A percentile compares a stretch with the other conserved stretches of the same genome.
Evolutionary conservation across 2,329 filamentous ascomycete genomes (phyloP).

Genomic region (Pseudogymnoascus sp.): DNA sequence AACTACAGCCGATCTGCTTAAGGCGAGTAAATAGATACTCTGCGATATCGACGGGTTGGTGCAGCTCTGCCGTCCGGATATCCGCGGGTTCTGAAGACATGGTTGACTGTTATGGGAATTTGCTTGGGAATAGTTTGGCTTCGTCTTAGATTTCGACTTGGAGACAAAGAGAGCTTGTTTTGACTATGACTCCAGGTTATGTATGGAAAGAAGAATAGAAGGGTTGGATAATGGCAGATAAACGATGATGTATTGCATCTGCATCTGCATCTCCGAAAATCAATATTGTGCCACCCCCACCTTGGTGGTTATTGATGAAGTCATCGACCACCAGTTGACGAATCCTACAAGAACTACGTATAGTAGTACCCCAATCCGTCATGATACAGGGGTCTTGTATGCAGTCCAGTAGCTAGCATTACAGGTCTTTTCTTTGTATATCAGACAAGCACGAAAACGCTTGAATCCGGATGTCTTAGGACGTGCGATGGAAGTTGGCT

Average conservation of each 20-base stretch:
- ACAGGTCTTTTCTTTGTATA: neutral
- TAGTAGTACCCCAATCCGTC: neutral
- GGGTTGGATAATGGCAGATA: neutral
- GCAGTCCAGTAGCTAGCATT: neutral
- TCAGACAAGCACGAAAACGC: neutral
- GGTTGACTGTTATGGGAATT: neutral
- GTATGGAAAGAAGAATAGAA: neutral
- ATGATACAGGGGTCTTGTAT: neutral
- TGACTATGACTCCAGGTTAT: neutral
- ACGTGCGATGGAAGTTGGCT: neutral
- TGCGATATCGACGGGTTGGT: slow-evolving; percentile 48
- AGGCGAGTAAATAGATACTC: slow-evolving; percentile 63
- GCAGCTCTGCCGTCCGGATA: slow-evolving; percentile 35
- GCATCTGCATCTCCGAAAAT: neutral
- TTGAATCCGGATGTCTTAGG: neutral
- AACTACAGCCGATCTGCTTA: slow-evolving; percentile 55
- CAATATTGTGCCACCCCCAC: neutral
- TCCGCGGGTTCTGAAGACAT: slow-evolving; percentile 30
- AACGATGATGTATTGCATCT: neutral
- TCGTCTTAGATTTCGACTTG: neutral
- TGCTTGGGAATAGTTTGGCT: neutral
- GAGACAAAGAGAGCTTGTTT: slow-evolving; percentile 2
- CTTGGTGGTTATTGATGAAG: slow-evolving; percentile 4
- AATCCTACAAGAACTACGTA: neutral
- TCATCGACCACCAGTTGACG: slow-evolving; percentile 1